phyloP scores from a whole-genome alignment of 2,329 filamentous ascomycete genomes.

The Juglanconis oblonga region DNA sequence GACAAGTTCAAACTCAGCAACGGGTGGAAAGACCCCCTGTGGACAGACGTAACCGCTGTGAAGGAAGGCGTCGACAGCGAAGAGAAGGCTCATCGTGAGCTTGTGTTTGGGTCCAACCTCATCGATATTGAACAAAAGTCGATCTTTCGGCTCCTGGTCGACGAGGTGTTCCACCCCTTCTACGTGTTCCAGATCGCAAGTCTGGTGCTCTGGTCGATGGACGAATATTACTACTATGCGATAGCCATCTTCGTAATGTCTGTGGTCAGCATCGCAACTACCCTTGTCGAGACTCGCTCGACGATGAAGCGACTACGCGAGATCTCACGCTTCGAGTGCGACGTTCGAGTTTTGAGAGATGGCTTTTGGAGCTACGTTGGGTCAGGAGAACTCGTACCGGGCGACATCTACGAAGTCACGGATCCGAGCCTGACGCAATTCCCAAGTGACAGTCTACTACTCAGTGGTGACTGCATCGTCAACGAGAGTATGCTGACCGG shows the following conservation, averaged over 20 bases:
- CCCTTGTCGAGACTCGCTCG: slow-evolving; percentile 84
- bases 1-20: slow-evolving; percentile 85
- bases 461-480: slow-evolving; percentile 95
- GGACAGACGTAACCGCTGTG: slow-evolving; percentile 74
- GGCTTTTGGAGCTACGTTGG: slow-evolving; percentile 92
- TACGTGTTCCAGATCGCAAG: slow-evolving; percentile 98
- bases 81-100: slow-evolving; percentile 77
- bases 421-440: slow-evolving; percentile 86
- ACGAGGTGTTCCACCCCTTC: slow-evolving; percentile 96
- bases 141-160: slow-evolving; percentile 75
- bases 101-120: slow-evolving; percentile 84
- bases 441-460: slow-evolving; percentile 85
- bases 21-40: slow-evolving; percentile 91
- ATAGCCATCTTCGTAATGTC: slow-evolving; percentile 94
- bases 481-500: slow-evolving; percentile 99
- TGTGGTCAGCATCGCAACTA: slow-evolving; percentile 83
- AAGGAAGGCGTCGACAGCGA: slow-evolving; percentile 82
- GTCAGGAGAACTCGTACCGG: slow-evolving; percentile 86
- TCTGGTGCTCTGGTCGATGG: slow-evolving; percentile 88
- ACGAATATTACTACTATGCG: slow-evolving; percentile 98
- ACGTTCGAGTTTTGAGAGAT: slow-evolving; percentile 87
- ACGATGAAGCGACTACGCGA: slow-evolving; percentile 90
- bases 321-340: slow-evolving; percentile 92
- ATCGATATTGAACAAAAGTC: slow-evolving; percentile 95
- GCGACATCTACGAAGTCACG: slow-evolving; percentile 94